A percentile compares a stretch with the other conserved stretches of the same genome.
phyloP scores from a whole-genome alignment of 2,329 filamentous ascomycete species.

The Chlorencoelia australis region DNA sequence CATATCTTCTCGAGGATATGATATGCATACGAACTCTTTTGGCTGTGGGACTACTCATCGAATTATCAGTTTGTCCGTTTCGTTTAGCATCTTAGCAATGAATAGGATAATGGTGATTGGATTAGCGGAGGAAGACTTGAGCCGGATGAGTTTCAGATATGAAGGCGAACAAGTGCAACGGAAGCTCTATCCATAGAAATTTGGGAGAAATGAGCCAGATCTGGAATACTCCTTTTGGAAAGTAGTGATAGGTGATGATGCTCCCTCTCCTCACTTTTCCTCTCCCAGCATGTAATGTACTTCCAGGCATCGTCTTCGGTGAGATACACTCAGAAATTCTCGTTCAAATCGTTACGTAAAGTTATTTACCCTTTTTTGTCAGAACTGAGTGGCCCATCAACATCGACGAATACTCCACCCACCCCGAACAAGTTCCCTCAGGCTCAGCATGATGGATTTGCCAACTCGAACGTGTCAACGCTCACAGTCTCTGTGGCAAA shows the following conservation, averaged over 20 bases:
- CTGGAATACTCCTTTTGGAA: too few relatives aligned
- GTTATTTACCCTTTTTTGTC: slow-evolving; percentile 29
- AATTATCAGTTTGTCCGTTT: slow-evolving; percentile 26
- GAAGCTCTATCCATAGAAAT: slow-evolving; percentile 22
- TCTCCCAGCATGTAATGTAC: too few relatives aligned
- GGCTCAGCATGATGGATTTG: slow-evolving; percentile 13
- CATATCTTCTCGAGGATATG: slow-evolving; percentile 30
- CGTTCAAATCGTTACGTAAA: slow-evolving; percentile 4
- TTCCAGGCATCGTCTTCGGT: too few relatives aligned
- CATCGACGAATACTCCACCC: slow-evolving; percentile 15
- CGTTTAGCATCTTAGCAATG: slow-evolving; percentile 14
- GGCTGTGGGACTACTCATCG: slow-evolving; percentile 28
- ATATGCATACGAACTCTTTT: slow-evolving; percentile 32
- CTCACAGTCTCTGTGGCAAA: slow-evolving; percentile 14
- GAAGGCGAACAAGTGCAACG: slow-evolving; percentile 30
- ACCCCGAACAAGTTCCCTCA: slow-evolving; percentile 10
- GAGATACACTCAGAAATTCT: neutral
- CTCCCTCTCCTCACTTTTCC: too few relatives aligned
- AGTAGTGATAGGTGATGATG: too few relatives aligned
- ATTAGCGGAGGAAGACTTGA: slow-evolving; percentile 29
- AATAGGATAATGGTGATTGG: slow-evolving; percentile 38
- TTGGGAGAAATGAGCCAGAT: slow-evolving; percentile 8
- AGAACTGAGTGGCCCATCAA: slow-evolving; percentile 26
- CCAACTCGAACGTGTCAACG: slow-evolving; percentile 13
- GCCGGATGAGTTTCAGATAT: slow-evolving; percentile 33